Evolutionary conservation across 306 rosid genomes (phyloP).

Genomic region (Cicer pinnatifidum): DNA sequence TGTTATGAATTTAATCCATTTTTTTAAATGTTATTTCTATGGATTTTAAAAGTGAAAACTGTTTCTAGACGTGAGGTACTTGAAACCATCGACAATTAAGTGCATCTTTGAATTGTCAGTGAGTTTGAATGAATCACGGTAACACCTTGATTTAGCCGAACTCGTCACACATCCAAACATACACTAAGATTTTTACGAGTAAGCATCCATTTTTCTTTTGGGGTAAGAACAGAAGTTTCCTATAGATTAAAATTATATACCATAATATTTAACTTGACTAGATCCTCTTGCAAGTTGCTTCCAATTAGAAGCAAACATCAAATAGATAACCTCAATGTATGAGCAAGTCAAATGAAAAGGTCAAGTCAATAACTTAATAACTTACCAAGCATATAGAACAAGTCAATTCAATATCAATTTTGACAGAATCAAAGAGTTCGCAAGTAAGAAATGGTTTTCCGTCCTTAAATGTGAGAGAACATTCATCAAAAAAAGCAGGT

Average conservation of each 20-base stretch:
- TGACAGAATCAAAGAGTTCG: slow-evolving; percentile 79
- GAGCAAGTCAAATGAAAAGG: slow-evolving; percentile 5
- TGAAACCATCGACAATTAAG: no score
- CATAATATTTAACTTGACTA: not conserved
- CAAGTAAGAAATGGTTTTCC: slow-evolving; percentile 87
- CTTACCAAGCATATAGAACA: slow-evolving; percentile 97
- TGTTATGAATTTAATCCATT: not conserved
- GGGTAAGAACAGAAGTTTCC: no score
- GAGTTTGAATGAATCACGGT: no score
- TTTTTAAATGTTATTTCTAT: not conserved
- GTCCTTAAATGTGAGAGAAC: slow-evolving; percentile 64
- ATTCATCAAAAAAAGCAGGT: slow-evolving; percentile 67
- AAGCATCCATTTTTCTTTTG: no score
- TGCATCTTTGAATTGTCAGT: no score
- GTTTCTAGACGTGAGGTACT: not conserved
- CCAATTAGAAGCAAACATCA: not conserved
- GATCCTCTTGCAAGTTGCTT: not conserved
- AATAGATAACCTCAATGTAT: not conserved
- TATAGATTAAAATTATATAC: not conserved
- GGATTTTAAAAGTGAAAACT: not conserved
- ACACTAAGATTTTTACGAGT: no score
- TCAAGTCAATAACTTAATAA: slow-evolving; percentile 5
- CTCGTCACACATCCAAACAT: no score
- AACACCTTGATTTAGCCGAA: no score
- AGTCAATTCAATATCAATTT: slow-evolving; percentile 79